These are phyloP conservation scores for Lobulomyces angularis DNA, from an alignment of 192 early-diverging fungal genomes.

Conservation along the genomic window DNA sequence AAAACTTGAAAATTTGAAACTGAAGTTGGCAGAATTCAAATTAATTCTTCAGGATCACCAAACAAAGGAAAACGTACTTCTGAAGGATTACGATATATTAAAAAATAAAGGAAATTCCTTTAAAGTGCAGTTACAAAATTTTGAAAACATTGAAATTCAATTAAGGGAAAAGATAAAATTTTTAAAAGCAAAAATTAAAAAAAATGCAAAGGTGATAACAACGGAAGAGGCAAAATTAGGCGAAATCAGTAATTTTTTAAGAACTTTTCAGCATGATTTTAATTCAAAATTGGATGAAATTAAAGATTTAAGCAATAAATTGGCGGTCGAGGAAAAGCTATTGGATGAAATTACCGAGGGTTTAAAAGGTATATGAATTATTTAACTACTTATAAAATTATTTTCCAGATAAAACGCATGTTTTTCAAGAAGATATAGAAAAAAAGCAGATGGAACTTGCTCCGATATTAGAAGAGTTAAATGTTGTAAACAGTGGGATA, in stretches of 20 bases:
- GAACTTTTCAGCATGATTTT: constrained; percentile 56
- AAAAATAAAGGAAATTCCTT: too few species aligned
- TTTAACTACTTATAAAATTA: background rate
- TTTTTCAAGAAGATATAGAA: constrained; percentile 68
- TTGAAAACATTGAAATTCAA: constrained; percentile 72
- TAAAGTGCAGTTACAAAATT: too few species aligned
- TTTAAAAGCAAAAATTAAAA: constrained; percentile 64
- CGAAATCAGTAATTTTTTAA: constrained; percentile 53
- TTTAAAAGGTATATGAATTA: constrained; percentile 40
- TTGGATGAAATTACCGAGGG: constrained; percentile 69
- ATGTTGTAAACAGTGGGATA: constrained; percentile 54
- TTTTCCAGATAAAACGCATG: constrained; percentile 61
- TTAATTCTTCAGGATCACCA: constrained; percentile 22
- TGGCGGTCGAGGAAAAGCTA: constrained; percentile 50
- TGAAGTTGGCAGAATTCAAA: background rate
- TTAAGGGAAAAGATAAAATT: constrained; percentile 78
- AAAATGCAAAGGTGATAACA: constrained; percentile 44
- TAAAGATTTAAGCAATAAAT: constrained; percentile 43
- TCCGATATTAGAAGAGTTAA: constrained; percentile 79
- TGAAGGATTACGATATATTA: constrained; percentile 46
- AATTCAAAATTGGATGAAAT: constrained; percentile 42
- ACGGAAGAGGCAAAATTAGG: constrained; percentile 21
- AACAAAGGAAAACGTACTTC: constrained; percentile 39
- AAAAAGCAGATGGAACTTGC: constrained; percentile 70
- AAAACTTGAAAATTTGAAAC: too few species aligned